Evolutionary conservation across 2,329 filamentous ascomycete species (phyloP), one percentile per base, ranked within the genome.

Genomic region (Dryadomyces quercus-mongolicae): DNA sequence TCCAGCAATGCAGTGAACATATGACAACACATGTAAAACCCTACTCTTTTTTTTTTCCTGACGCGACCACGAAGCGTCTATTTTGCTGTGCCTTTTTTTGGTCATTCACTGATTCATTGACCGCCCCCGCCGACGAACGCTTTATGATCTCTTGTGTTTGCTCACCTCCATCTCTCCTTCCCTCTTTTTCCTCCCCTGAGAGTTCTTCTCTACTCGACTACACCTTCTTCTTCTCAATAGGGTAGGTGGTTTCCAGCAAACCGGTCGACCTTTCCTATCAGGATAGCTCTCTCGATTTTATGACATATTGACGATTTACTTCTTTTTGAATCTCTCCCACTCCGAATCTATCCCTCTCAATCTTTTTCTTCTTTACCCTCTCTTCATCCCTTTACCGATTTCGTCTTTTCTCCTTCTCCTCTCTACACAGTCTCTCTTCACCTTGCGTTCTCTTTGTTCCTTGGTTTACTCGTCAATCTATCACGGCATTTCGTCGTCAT

Each of bases 401-500:
- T 7, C 40, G 8, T 42, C 13, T 18, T 21, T 53, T 36, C 45
- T 49, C 21, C 25, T 16, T 52, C 31, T 5, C 34, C 31, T 22
- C 46, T 40, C 36, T 16, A 5, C 10, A 40, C 31, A 20, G 20
- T 18, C n/a, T 22, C 15, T 38, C 12, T 10, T 10, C 36, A 15
- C 21, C 31, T 10, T 21, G 31, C 20, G 34, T 22, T 18, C 13
- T 48, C 18, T 8, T 20, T 5, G 22, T 55, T 46, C 56, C 42
- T 59, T 59, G 59, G 56, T 55, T 55, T 59, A 59, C 55, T 51
- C 9, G 47, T 52, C 40, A 48, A 59, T 61, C 56, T 60, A 59
- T 49, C 20, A 36, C 56, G 55, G 31, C 53, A 59, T 59, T 58
- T 51, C 52, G 55, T 56, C 56, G 55, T 60, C 50, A 60, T 58